Conservation (phyloP, 306 rosid species). For the Ammopiptanthus mongolicus region DNA sequence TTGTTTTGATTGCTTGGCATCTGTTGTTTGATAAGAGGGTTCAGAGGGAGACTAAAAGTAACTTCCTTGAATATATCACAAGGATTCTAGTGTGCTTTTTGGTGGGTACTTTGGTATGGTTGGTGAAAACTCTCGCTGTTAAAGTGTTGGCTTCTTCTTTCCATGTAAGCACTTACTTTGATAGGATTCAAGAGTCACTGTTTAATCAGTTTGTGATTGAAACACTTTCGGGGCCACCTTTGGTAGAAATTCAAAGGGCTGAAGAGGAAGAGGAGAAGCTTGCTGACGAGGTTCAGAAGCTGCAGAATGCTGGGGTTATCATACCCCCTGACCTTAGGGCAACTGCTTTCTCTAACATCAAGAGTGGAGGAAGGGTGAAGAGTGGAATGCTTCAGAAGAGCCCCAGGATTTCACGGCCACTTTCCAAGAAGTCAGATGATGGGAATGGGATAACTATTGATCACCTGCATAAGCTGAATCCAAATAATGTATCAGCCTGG, state of each 20-base stretch:
- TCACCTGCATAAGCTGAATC: constrained; percentile 68
- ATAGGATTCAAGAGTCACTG: constrained; percentile 77
- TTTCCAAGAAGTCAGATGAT: constrained; percentile 44
- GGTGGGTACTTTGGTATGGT: constrained; percentile 67
- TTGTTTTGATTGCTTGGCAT: constrained; percentile 74
- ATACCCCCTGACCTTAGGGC: constrained; percentile 70
- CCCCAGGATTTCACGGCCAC: constrained; percentile 26
- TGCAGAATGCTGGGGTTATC: constrained; percentile 82
- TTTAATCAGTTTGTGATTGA: constrained; percentile 80
- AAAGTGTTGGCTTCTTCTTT: constrained; percentile 83
- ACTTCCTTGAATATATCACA: constrained; percentile 35
- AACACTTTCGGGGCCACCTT: constrained; percentile 75
- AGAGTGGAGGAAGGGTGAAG: constrained; percentile 45
- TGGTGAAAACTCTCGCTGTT: constrained; percentile 64
- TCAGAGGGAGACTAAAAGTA: constrained; percentile 42
- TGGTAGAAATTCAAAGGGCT: constrained; percentile 44
- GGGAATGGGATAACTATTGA: constrained; percentile 66
- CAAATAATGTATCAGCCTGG: constrained; percentile 83
- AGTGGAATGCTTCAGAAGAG: constrained; percentile 42
- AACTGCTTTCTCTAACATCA: constrained; percentile 26
- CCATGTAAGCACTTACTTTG: constrained; percentile 78
- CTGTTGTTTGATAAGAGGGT: constrained; percentile 65
- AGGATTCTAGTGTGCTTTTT: constrained; percentile 62
- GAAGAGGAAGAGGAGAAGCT: constrained; percentile 75
- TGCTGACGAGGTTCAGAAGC: constrained; percentile 62